These are phyloP conservation scores for Gossypium schwendimanii DNA, from an alignment of 441 rosid species.

Conservation along the genomic window DNA sequence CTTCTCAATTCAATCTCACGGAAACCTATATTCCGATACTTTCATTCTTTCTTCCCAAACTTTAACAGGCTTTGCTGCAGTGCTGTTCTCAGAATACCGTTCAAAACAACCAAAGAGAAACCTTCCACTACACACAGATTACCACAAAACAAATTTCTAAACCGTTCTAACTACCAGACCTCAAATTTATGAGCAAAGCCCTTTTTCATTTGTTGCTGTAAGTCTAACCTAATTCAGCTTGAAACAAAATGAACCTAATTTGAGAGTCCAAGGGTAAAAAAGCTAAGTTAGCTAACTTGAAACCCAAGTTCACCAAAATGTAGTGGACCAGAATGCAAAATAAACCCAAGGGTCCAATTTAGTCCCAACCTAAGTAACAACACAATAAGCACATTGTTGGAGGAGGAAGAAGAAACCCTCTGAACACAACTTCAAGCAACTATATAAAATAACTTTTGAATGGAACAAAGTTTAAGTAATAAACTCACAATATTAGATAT, in stretches of 20 bases:
- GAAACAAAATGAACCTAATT: constrained; percentile 6
- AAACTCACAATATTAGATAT: constrained; percentile 55
- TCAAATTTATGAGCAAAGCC: neutral
- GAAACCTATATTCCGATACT: neutral
- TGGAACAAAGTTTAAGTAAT: neutral
- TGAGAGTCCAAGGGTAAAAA: neutral
- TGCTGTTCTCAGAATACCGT: neutral
- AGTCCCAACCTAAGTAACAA: constrained; percentile 3
- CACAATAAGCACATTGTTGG: neutral
- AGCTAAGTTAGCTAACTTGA: neutral
- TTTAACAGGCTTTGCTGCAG: neutral
- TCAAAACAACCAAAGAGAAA: neutral
- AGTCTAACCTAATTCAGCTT: constrained; percentile 1
- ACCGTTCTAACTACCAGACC: neutral
- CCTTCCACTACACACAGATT: neutral
- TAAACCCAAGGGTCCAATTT: neutral
- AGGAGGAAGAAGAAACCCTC: neutral
- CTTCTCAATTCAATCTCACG: neutral
- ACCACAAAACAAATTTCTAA: neutral
- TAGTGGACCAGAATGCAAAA: neutral
- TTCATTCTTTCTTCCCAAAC: neutral
- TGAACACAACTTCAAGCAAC: neutral
- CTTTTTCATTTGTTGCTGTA: neutral
- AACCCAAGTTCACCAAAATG: constrained; percentile 1
- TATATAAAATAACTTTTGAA: neutral